phyloP scores from a whole-genome alignment of 768 basidiomycete species.

The Boletus insuetus region DNA sequence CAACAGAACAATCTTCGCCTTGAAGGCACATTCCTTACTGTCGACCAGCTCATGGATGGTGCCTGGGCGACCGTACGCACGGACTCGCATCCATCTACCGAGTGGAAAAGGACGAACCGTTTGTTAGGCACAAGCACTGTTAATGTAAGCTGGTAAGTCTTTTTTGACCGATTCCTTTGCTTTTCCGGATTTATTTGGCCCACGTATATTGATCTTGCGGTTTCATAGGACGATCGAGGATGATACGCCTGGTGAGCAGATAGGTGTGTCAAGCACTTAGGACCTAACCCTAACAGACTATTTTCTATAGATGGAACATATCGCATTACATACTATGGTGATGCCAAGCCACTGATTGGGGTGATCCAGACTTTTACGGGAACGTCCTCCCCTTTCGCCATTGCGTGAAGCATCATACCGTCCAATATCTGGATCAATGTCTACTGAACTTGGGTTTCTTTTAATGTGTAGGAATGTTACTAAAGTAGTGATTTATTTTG shows the following conservation, averaged over 20 bases:
- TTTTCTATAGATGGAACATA: conserved; percentile 58
- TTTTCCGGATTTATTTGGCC: conserved; percentile 5
- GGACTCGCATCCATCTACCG: conserved; percentile 78
- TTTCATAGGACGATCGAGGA: conserved; percentile 57
- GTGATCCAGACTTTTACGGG: conserved; percentile 62
- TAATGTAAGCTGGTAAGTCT: conserved; percentile 56
- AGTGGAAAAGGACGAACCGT: conserved; percentile 58
- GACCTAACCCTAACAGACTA: neutral
- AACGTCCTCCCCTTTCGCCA: conserved; percentile 58
- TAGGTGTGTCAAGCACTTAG: neutral
- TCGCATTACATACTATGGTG: conserved; percentile 69
- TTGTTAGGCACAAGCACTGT: conserved; percentile 64
- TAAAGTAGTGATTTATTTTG: too few relatives aligned
- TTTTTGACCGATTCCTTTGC: neutral
- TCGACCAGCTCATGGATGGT: conserved; percentile 50
- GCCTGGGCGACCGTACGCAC: conserved; percentile 59
- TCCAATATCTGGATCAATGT: too few relatives aligned
- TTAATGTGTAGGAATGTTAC: too few relatives aligned
- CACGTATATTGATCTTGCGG: neutral
- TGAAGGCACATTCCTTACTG: conserved; percentile 68
- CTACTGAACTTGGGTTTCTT: too few relatives aligned
- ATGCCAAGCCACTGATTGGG: conserved; percentile 69
- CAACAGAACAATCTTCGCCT: conserved; percentile 72
- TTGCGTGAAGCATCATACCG: conserved; percentile 25
- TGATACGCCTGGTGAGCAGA: conserved; percentile 39